Evolutionary conservation across 2,329 filamentous ascomycete genomes (phyloP).

Genomic region (Penicillium sp.): DNA sequence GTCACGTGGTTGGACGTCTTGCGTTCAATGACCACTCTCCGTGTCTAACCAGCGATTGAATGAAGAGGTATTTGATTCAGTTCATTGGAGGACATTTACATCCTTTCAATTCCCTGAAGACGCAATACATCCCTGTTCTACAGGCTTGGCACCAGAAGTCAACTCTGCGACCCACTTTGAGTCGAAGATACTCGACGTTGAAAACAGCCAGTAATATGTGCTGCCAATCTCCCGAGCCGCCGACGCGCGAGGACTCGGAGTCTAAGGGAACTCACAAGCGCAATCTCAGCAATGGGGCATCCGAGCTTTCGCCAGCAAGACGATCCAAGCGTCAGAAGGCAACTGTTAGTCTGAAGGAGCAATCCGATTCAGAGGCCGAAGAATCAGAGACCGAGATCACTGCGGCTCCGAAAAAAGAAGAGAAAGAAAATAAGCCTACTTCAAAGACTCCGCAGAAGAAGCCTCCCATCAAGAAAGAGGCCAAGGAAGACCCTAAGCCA

Average conservation of each 20-base stretch:
- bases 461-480: conserved; percentile 16
- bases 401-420: conserved; percentile 5
- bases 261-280: conserved; percentile 27
- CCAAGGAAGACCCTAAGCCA: conserved; percentile 31
- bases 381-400: conserved; percentile 19
- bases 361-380: conserved; percentile 16
- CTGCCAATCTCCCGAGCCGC: neutral
- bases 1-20: conserved; percentile 27
- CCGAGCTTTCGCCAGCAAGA: conserved; percentile 27
- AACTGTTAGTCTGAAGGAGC: conserved; percentile 19
- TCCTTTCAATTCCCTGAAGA: too few relatives aligned
- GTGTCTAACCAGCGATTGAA: neutral
- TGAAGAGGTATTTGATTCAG: neutral
- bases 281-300: conserved; percentile 26
- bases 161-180: neutral
- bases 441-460: conserved; percentile 14
- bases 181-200: neutral
- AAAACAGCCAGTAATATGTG: conserved; percentile 1
- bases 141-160: neutral
- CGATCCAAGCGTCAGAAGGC: conserved; percentile 34
- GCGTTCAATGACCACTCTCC: neutral
- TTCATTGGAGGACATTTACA: too few relatives aligned
- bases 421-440: conserved; percentile 3
- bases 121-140: neutral
- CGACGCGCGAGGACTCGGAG: conserved; percentile 5